Evolutionary conservation across 176 grass and related monocot genomes (phyloP).

Genomic region (Melocanna baccifera): DNA sequence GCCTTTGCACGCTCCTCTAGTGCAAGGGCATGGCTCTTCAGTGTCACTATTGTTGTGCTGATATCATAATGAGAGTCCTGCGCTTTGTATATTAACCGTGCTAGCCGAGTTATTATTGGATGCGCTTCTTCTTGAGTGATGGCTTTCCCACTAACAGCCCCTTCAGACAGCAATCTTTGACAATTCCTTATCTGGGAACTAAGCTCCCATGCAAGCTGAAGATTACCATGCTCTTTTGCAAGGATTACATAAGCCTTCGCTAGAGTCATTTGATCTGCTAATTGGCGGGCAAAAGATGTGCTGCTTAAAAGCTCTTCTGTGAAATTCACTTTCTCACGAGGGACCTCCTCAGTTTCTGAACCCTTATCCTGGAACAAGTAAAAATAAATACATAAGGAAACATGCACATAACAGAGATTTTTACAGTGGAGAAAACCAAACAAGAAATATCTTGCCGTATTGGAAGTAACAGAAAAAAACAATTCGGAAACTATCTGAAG

Average conservation of each 20-base stretch:
- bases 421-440: constrained; percentile 16
- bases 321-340: constrained; percentile 67
- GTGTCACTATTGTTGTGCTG: constrained; percentile 45
- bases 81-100: constrained; percentile 84
- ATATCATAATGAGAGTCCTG: constrained; percentile 99
- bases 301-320: constrained; percentile 96
- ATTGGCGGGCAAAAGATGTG: constrained; percentile 81
- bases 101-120: constrained; percentile 74
- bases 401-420: not conserved
- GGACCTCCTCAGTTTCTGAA: constrained; percentile 37
- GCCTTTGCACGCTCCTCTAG: constrained; percentile 92
- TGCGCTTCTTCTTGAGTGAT: constrained; percentile 73
- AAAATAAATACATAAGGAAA: constrained; percentile 36
- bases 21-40: constrained; percentile 79
- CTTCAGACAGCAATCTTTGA: constrained; percentile 81
- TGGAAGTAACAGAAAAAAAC: not conserved
- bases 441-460: constrained; percentile 14
- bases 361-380: constrained; percentile 55
- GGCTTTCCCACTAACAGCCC: constrained; percentile 69
- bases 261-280: constrained; percentile 92
- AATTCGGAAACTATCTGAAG: not conserved
- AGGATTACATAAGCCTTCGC: constrained; percentile 93
- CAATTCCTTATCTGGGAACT: constrained; percentile 90
- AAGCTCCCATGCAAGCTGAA: constrained; percentile 94
- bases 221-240: constrained; percentile 88